These are phyloP conservation scores for Salvia splendens DNA, from an alignment of 257 asterid genomes.

Conservation along the genomic window DNA sequence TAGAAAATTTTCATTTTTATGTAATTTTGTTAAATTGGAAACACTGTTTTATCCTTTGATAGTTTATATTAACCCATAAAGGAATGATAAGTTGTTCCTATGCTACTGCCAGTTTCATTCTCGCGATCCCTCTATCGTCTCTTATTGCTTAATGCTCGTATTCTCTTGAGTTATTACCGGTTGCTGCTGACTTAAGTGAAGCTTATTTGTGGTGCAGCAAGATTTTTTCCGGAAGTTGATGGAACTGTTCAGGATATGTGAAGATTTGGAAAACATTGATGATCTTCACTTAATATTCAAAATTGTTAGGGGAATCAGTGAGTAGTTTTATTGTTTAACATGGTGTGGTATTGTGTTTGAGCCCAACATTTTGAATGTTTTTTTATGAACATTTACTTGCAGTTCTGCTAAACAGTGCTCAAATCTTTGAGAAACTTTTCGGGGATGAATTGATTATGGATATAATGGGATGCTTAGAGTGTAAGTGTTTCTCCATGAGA, in stretches of 20 bases:
- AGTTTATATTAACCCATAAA: background rate
- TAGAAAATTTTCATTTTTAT: too few relatives aligned
- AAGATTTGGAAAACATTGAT: slow-evolving; percentile 77
- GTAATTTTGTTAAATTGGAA: background rate
- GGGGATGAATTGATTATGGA: slow-evolving; percentile 94
- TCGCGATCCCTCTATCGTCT: too few relatives aligned
- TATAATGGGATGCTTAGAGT: slow-evolving; percentile 91
- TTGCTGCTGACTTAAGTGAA: slow-evolving; percentile 33
- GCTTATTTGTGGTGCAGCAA: slow-evolving; percentile 60
- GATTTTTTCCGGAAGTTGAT: slow-evolving; percentile 80
- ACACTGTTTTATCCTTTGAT: background rate
- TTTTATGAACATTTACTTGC: slow-evolving; percentile 46
- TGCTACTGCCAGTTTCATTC: too few relatives aligned
- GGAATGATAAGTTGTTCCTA: slow-evolving; percentile 8
- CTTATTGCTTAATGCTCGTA: slow-evolving; percentile 18
- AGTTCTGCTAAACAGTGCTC: slow-evolving; percentile 82
- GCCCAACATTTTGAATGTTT: slow-evolving; percentile 19
- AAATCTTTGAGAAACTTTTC: slow-evolving; percentile 84
- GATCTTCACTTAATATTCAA: slow-evolving; percentile 83
- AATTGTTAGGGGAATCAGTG: slow-evolving; percentile 85
- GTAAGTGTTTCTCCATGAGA: slow-evolving; percentile 48
- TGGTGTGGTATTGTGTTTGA: slow-evolving; percentile 10
- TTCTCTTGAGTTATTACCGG: slow-evolving; percentile 18
- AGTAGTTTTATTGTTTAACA: slow-evolving; percentile 38
- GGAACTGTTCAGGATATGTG: slow-evolving; percentile 74